Percentiles rank a stretch among this genome's conserved stretches.
Evolutionary conservation across 1,284 basidiomycete genomes (phyloP).

Genomic region (Trichosporon sp.): DNA sequence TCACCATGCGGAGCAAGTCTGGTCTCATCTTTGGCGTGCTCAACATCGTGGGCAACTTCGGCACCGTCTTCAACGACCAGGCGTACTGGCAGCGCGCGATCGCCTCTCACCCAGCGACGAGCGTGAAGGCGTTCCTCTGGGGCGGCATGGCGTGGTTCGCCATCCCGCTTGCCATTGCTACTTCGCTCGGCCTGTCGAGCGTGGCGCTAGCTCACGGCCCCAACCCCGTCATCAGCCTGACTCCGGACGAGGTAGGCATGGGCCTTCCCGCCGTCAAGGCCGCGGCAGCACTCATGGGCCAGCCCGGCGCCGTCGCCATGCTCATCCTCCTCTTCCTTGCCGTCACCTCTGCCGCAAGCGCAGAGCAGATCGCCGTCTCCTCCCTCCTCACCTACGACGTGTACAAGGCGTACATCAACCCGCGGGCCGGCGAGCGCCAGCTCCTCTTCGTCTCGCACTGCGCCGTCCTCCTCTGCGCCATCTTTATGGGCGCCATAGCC

Average conservation of each 20-base stretch:
- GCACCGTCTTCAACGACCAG: constrained; percentile 56
- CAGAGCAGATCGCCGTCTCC: constrained; percentile 81
- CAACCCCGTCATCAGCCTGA: constrained; percentile 50
- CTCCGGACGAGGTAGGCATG: constrained; percentile 63
- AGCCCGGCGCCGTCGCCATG: constrained; percentile 59
- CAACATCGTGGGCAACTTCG: constrained; percentile 55
- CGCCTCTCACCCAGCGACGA: constrained; percentile 71
- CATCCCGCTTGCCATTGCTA: constrained; percentile 60
- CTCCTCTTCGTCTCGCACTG: constrained; percentile 53
- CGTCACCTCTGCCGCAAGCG: constrained; percentile 78
- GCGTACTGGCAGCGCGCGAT: constrained; percentile 71
- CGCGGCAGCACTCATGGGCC: constrained; percentile 69
- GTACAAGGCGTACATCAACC: constrained; percentile 57
- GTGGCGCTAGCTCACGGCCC: constrained; percentile 65
- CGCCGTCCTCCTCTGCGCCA: constrained; percentile 62
- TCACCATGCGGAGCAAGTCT: constrained; percentile 71
- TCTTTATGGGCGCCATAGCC: constrained; percentile 75
- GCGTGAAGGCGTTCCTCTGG: constrained; percentile 79
- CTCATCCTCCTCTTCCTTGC: constrained; percentile 49
- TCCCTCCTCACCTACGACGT: constrained; percentile 75
- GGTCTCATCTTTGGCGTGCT: constrained; percentile 84
- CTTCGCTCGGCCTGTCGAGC: constrained; percentile 65
- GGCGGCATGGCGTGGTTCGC: constrained; percentile 87
- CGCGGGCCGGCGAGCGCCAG: constrained; percentile 56
- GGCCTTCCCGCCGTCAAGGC: constrained; percentile 68